A percentile compares a stretch with the other conserved stretches of the same genome.
phyloP scores from a whole-genome alignment of 345 rosid species.

The Atalantia buxifolia region DNA sequence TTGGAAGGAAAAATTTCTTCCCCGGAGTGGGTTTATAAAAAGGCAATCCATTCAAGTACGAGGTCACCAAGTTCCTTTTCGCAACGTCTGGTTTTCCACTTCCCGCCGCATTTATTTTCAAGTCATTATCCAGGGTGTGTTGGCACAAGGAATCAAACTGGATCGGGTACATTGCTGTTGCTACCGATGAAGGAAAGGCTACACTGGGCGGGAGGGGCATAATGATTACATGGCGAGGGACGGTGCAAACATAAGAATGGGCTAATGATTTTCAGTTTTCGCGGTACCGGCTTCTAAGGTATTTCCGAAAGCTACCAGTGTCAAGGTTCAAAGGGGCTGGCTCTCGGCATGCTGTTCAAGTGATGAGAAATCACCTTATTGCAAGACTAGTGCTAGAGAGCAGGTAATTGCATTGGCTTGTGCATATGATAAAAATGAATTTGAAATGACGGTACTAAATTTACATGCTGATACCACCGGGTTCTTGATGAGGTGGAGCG shows the following conservation, averaged over 20 bases:
- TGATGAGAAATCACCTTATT: slow-evolving; percentile 36
- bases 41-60: slow-evolving; percentile 27
- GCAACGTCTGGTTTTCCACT: slow-evolving; percentile 44
- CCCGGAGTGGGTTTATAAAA: slow-evolving; percentile 1
- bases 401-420: slow-evolving; percentile 37
- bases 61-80: slow-evolving; percentile 49
- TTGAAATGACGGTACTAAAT: background rate
- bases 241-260: slow-evolving; percentile 43
- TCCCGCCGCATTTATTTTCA: slow-evolving; percentile 34
- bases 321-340: slow-evolving; percentile 46
- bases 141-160: slow-evolving; percentile 45
- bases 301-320: slow-evolving; percentile 5
- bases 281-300: slow-evolving; percentile 23
- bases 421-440: background rate
- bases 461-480: slow-evolving; percentile 25
- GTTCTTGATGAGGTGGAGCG: slow-evolving; percentile 44
- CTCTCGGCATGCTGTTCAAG: slow-evolving; percentile 45
- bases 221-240: slow-evolving; percentile 48
- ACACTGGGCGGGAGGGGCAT: slow-evolving; percentile 53
- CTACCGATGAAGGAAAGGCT: slow-evolving; percentile 44
- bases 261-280: slow-evolving; percentile 38
- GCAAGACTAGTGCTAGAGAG: slow-evolving; percentile 45
- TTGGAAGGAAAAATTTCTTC: slow-evolving; percentile 7
- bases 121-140: slow-evolving; percentile 29
- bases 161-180: slow-evolving; percentile 56